Percentiles rank a stretch among this genome's conserved stretches.
These are phyloP conservation scores for Cadophora malorum DNA, from an alignment of 2,329 filamentous ascomycete species.

Conservation along the genomic window DNA sequence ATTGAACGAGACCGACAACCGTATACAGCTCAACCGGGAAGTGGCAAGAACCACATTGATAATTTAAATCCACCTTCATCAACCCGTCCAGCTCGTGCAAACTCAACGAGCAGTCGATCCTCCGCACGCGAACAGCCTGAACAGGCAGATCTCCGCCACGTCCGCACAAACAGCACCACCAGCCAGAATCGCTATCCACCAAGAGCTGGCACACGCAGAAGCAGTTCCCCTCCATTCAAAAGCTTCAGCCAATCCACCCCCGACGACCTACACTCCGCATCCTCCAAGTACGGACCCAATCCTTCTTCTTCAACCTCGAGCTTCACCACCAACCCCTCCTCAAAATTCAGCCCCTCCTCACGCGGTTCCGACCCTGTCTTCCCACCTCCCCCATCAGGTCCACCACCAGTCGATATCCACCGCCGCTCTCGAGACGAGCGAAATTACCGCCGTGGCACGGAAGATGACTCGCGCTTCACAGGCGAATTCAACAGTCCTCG, in stretches of 20 bases:
- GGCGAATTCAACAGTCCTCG: constrained; percentile 42
- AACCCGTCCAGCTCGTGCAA: constrained; percentile 33
- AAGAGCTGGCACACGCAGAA: constrained; percentile 28
- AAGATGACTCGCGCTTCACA: constrained; percentile 36
- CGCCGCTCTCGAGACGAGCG: constrained; percentile 36
- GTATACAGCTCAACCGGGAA: constrained; percentile 64
- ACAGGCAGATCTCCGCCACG: constrained; percentile 24
- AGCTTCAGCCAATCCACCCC: constrained; percentile 42
- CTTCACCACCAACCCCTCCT: constrained; percentile 25
- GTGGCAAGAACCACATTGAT: constrained; percentile 61
- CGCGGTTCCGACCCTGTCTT: constrained; percentile 36
- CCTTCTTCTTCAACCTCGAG: constrained; percentile 34
- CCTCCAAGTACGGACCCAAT: constrained; percentile 35
- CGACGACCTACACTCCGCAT: constrained; percentile 33
- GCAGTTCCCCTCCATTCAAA: constrained; percentile 39
- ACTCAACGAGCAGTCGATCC: constrained; percentile 37
- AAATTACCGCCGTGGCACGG: constrained; percentile 30
- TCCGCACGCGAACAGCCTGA: constrained; percentile 13
- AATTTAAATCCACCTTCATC: constrained; percentile 32
- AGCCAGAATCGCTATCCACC: constrained; percentile 35
- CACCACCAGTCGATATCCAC: constrained; percentile 35
- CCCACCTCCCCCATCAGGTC: constrained; percentile 39
- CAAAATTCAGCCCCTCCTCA: constrained; percentile 31
- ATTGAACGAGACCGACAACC: constrained; percentile 72
- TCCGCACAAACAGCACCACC: constrained; percentile 36